phyloP scores from a whole-genome alignment of 805 yeast species.

The Allodekkera sacchari region DNA sequence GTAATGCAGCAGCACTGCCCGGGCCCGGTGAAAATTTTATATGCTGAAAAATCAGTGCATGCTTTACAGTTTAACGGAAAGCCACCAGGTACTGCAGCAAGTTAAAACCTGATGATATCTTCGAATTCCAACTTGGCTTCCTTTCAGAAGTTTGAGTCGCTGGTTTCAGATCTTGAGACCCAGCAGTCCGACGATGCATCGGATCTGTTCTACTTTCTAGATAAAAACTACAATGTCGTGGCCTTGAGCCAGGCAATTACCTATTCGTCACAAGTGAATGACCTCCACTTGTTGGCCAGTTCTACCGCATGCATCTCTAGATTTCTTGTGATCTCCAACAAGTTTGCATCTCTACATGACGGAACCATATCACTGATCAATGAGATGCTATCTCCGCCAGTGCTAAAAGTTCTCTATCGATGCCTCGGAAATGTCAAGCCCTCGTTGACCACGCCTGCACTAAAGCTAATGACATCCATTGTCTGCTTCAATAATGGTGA shows the following conservation, averaged over 20 bases:
- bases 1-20: too few species aligned
- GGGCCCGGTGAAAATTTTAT: too few species aligned
- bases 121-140: too few species aligned
- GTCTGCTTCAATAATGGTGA: slow-evolving; percentile 41
- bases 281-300: slow-evolving; percentile 41
- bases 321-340: slow-evolving; percentile 21
- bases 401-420: slow-evolving; percentile 61
- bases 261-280: slow-evolving; percentile 36
- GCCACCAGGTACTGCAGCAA: too few species aligned
- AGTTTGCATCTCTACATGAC: slow-evolving; percentile 12
- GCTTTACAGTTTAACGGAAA: too few species aligned
- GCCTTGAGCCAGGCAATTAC: slow-evolving; percentile 35
- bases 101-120: too few species aligned
- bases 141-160: slow-evolving; percentile 10
- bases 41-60: too few species aligned
- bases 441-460: slow-evolving; percentile 49
- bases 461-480: slow-evolving; percentile 48
- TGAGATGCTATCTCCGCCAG: slow-evolving; percentile 42
- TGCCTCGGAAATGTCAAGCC: slow-evolving; percentile 53
- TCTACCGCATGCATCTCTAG: slow-evolving; percentile 34
- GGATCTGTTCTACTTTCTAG: slow-evolving; percentile 23
- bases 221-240: slow-evolving; percentile 18
- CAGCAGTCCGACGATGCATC: slow-evolving; percentile 14
- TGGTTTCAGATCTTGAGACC: slow-evolving; percentile 10
- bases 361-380: slow-evolving; percentile 34